These are phyloP conservation scores for Ustilago curta DNA, from an alignment of 1,284 basidiomycete genomes.

Conservation along the genomic window DNA sequence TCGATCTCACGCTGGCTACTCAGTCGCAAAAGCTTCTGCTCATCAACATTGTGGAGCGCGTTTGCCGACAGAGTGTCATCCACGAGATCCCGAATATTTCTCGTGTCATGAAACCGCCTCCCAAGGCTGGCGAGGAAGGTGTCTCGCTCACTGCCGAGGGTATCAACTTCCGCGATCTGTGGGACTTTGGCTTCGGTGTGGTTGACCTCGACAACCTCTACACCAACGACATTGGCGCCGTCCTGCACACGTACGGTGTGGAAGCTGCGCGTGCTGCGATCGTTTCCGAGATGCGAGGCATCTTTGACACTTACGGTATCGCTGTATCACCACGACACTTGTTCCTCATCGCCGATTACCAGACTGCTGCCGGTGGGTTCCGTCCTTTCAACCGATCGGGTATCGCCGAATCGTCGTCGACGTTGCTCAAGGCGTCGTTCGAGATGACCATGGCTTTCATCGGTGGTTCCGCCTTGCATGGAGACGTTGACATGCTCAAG, in stretches of 20 bases:
- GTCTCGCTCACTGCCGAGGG: constrained; percentile 65
- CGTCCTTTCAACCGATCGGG: constrained; percentile 97
- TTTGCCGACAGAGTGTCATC: constrained; percentile 64
- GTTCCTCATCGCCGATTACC: constrained; percentile 96
- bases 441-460: constrained; percentile 97
- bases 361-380: constrained; percentile 98
- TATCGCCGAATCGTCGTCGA: constrained; percentile 88
- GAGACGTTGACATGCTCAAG: constrained; percentile 91
- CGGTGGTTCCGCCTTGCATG: constrained; percentile 91
- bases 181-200: constrained; percentile 84
- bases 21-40: constrained; percentile 67
- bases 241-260: constrained; percentile 83
- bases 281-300: constrained; percentile 82
- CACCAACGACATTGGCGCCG: constrained; percentile 95
- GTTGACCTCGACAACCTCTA: constrained; percentile 86
- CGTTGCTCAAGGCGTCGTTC: constrained; percentile 94
- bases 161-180: constrained; percentile 86
- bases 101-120: constrained; percentile 62
- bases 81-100: constrained; percentile 67
- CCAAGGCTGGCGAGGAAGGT: constrained; percentile 55
- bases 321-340: constrained; percentile 94
- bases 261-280: constrained; percentile 71
- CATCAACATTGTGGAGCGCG: constrained; percentile 68
- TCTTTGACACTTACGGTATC: constrained; percentile 96
- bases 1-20: constrained; percentile 60